Evolutionary conservation across 2,329 filamentous ascomycete species (phyloP).

Genomic region (Exophiala calicioides): DNA sequence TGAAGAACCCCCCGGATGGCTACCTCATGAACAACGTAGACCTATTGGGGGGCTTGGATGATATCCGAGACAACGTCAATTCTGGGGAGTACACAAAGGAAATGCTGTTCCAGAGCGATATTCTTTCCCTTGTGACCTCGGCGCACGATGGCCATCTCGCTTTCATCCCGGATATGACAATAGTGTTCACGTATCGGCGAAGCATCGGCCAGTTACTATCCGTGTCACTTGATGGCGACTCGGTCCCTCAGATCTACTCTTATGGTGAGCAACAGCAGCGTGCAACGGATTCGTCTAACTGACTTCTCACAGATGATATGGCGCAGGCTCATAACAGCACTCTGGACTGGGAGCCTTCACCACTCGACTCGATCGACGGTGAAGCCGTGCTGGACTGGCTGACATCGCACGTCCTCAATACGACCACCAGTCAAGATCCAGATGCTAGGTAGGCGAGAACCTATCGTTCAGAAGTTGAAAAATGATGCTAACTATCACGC

Average conservation of each 20-base stretch:
- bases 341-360: slow-evolving; percentile 6
- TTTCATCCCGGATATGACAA: slow-evolving; percentile 34
- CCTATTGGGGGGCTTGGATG: slow-evolving; percentile 48
- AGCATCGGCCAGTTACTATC: slow-evolving; percentile 59
- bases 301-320: no score
- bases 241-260: slow-evolving; percentile 59
- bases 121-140: slow-evolving; percentile 55
- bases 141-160: slow-evolving; percentile 63
- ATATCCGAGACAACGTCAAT: slow-evolving; percentile 46
- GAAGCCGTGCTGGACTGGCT: slow-evolving; percentile 1
- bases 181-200: slow-evolving; percentile 54
- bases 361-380: slow-evolving; percentile 24
- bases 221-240: slow-evolving; percentile 59
- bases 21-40: slow-evolving; percentile 55
- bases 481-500: no score
- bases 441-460: slow-evolving; percentile 7
- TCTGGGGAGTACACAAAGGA: slow-evolving; percentile 52
- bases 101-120: slow-evolving; percentile 55
- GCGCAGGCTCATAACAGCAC: neutral
- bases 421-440: slow-evolving; percentile 6
- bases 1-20: slow-evolving; percentile 54
- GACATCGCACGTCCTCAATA: slow-evolving; percentile 1
- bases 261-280: slow-evolving; percentile 3
- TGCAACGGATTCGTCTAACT: no score
- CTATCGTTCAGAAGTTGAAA: no score